phyloP scores from a whole-genome alignment of 371 early-diverging fungal genomes.

The Neoconidiobolus thromboides region DNA sequence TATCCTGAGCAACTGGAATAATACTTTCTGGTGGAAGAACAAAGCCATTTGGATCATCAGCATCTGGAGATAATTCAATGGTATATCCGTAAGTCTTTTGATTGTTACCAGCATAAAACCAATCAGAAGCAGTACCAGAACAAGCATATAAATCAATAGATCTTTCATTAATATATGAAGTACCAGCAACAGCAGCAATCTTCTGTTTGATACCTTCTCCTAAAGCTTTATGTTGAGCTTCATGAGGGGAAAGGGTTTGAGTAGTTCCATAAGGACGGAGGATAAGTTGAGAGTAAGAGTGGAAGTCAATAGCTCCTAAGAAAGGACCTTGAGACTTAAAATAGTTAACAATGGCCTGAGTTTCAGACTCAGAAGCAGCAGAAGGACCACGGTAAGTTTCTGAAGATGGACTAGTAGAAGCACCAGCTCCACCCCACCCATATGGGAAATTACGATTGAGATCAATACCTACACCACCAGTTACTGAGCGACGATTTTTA shows the following conservation, averaged over 20 bases:
- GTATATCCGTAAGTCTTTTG: conserved; percentile 5
- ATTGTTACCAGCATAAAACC: conserved; percentile 3
- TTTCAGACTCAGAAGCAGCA: conserved; percentile 20
- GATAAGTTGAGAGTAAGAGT: conserved; percentile 16
- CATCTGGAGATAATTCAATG: conserved; percentile 6
- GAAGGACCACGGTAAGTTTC: conserved; percentile 24
- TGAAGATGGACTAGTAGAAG: conserved; percentile 15
- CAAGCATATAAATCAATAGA: conserved; percentile 3
- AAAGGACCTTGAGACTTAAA: conserved; percentile 14
- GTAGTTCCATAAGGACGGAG: conserved; percentile 14
- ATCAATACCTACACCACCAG: conserved; percentile 7
- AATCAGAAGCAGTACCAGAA: conserved; percentile 6
- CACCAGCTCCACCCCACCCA: conserved; percentile 23
- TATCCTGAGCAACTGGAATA: conserved; percentile 6
- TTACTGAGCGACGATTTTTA: conserved; percentile 15
- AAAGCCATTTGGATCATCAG: conserved; percentile 3
- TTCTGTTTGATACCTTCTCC: background rate
- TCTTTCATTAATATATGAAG: background rate
- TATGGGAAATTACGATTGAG: conserved; percentile 18
- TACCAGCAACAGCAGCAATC: background rate
- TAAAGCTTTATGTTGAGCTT: background rate
- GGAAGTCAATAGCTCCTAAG: conserved; percentile 24
- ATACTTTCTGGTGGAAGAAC: conserved; percentile 4
- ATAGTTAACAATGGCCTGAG: conserved; percentile 14
- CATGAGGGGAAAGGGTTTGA: background rate